Evolutionary conservation across 257 asterid species (phyloP), one percentile per base, ranked within the genome.

Genomic region (Cordia subcordata): DNA sequence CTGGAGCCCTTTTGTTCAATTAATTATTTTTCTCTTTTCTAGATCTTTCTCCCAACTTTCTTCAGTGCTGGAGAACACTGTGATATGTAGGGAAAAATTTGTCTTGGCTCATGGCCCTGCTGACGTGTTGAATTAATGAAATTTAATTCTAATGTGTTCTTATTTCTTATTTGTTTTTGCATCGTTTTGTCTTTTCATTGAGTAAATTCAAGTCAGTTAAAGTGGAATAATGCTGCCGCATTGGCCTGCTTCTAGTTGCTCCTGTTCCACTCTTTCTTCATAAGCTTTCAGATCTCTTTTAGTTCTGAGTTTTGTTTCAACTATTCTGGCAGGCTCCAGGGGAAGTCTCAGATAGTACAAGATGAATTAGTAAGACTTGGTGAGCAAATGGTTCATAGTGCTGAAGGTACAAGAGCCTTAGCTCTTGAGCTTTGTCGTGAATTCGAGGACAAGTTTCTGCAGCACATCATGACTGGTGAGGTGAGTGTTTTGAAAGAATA

Each of bases 401-500:
- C 96, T 54, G 99, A 93, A 77, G 99, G 99, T 60, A 89, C 97
- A 16, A 80, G 80, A 65, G 99, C 99, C 46, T 79, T 93, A 66
- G 99, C 99, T 47, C 71, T 93, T 82, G 99, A 93, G 74, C 97
- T 89, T 58, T 93, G 99, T 81, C 95, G 99, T 57, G 99, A 93
- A 77, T 93, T 89, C 70, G 99, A 93, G 87, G 99, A 93, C 72
- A 93, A 89, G 80, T 93, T 93, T 79, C 99, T 93, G 73, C 95
- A 71, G 82, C 99, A 93, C 69, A 89, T 93, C 63, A 79, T 79
- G 11, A 82, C 90, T 4, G 97, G 99, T 64, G 98, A 87, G 90
- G 96, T 87, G 77, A 73, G 81, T 19, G 12, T 13, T 18, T 8
- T 42, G 4, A 23, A 16, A 61, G 49, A 50, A 13, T n/a, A 8